These are phyloP conservation scores for Phytophthora pluvialis DNA, from an alignment of 352 stramenopile species.

Conservation along the genomic window DNA sequence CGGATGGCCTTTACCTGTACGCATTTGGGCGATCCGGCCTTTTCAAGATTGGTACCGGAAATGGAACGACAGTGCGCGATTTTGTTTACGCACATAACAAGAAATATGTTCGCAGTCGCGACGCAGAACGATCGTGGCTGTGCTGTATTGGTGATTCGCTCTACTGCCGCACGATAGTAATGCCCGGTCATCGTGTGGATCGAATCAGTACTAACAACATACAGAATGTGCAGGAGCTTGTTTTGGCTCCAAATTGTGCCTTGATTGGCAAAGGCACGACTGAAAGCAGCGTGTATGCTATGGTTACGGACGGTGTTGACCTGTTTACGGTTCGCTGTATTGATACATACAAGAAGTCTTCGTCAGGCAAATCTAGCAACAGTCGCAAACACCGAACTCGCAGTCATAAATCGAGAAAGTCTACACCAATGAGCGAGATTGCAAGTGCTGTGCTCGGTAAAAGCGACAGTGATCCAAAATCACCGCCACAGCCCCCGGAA, in stretches of 20 bases:
- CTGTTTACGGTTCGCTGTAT: conserved; percentile 73
- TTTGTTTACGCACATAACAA: conserved; percentile 77
- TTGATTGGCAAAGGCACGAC: conserved; percentile 42
- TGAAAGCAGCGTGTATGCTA: conserved; percentile 73
- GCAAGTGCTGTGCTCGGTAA: conserved; percentile 33
- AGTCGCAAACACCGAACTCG: conserved; percentile 40
- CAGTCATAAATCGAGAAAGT: conserved; percentile 38
- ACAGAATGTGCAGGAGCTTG: conserved; percentile 55
- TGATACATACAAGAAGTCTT: conserved; percentile 57
- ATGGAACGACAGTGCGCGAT: conserved; percentile 67
- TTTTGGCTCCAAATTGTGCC: conserved; percentile 53
- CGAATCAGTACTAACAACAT: conserved; percentile 57
- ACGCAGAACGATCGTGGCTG: conserved; percentile 81
- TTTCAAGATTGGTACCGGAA: conserved; percentile 75
- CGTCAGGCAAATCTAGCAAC: conserved; percentile 34
- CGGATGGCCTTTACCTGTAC: conserved; percentile 73
- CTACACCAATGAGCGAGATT: conserved; percentile 37
- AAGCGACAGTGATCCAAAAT: conserved; percentile 18
- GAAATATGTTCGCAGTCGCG: conserved; percentile 55
- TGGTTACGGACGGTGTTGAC: conserved; percentile 67
- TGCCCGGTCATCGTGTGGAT: conserved; percentile 69
- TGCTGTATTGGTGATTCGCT: conserved; percentile 66
- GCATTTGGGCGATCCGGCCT: conserved; percentile 67
- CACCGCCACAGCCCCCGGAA: conserved; percentile 14
- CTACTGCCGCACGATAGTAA: conserved; percentile 81